Evolutionary conservation across 129 eudicot species (phyloP).

Genomic region (Flaveria linearis): DNA sequence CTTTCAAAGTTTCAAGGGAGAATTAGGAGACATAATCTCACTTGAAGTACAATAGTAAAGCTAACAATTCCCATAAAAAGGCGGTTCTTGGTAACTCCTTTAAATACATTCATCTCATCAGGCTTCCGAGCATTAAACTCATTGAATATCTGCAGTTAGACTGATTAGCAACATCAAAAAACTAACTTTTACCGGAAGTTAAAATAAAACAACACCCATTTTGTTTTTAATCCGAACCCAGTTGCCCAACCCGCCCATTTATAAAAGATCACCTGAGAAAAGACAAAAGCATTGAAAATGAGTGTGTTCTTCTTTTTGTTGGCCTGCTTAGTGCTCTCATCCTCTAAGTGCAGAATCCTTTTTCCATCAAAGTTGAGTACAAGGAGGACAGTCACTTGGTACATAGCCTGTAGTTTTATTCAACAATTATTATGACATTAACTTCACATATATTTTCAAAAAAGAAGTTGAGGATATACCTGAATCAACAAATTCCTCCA

Average conservation of each 20-base stretch:
- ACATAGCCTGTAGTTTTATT: slow-evolving; percentile 56
- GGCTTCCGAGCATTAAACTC: slow-evolving; percentile 97
- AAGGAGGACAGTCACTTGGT: slow-evolving; percentile 78
- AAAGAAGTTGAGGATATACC: slow-evolving; percentile 38
- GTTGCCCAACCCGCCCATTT: slow-evolving; percentile 10
- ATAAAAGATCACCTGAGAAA: slow-evolving; percentile 68
- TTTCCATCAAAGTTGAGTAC: slow-evolving; percentile 68
- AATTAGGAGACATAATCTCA: slow-evolving; percentile 24
- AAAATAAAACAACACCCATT: not conserved
- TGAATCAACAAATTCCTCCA: slow-evolving; percentile 91
- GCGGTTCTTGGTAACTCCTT: slow-evolving; percentile 70
- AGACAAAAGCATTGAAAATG: slow-evolving; percentile 89
- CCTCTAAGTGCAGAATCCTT: slow-evolving; percentile 51
- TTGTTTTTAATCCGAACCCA: slow-evolving; percentile 4
- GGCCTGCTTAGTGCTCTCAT: slow-evolving; percentile 47
- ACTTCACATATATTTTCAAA: not conserved
- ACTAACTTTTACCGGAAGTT: not conserved
- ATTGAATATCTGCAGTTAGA: slow-evolving; percentile 63
- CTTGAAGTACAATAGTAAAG: slow-evolving; percentile 78
- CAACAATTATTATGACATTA: slow-evolving; percentile 1
- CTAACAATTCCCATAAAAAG: slow-evolving; percentile 72
- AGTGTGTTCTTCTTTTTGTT: slow-evolving; percentile 70
- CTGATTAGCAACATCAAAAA: slow-evolving; percentile 4
- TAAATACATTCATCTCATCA: slow-evolving; percentile 69
- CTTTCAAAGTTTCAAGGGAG: not conserved